Conservation (phyloP, 139 green algal genomes). For the Auxenochlorella pyrenoidosa region DNA sequence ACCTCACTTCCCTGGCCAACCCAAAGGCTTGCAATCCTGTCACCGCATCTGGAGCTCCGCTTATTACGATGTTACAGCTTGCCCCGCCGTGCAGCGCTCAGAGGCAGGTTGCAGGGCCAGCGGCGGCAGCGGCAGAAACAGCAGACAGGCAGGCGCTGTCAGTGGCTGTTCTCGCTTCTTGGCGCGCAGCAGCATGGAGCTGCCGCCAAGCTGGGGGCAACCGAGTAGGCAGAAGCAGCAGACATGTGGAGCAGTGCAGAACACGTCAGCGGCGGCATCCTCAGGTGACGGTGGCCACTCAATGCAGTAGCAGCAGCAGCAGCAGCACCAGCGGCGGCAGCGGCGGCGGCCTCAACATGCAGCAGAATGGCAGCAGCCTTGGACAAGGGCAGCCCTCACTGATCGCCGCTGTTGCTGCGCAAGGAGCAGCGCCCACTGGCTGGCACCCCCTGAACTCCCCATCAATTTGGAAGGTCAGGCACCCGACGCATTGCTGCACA, state of each 20-base stretch:
- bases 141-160: neutral
- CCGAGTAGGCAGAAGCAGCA: neutral
- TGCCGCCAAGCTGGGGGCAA: neutral
- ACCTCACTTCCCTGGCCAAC: no score
- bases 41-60: no score
- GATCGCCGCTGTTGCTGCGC: neutral
- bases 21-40: no score
- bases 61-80: no score
- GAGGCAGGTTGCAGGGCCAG: neutral
- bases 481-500: no score
- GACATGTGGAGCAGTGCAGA: neutral
- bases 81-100: no score
- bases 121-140: neutral
- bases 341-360: neutral
- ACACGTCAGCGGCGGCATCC: neutral
- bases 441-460: constrained; percentile 39
- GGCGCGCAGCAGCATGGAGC: neutral
- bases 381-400: no score
- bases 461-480: constrained; percentile 30
- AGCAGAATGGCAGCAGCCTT: neutral
- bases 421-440: constrained; percentile 9
- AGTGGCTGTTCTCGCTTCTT: neutral
- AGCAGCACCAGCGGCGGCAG: neutral
- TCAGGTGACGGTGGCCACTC: neutral
- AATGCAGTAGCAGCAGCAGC: neutral